Conservation (phyloP, 176 grass and related monocot species). For the Carex parvula region DNA sequence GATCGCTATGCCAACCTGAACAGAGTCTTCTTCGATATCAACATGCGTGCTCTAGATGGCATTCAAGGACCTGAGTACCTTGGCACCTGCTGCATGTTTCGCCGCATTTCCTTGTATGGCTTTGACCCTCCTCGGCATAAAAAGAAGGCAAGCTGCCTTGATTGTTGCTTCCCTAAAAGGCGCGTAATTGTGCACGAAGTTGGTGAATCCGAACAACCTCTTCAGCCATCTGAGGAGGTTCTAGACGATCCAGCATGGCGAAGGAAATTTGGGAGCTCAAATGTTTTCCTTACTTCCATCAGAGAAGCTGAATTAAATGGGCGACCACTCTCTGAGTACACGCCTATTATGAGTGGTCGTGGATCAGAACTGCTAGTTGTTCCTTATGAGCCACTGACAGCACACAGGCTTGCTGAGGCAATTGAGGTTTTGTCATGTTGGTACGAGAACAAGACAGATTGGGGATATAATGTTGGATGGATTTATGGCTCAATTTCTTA, state of each 20-base stretch:
- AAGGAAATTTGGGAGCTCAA: conserved; percentile 25
- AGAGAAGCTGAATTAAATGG: conserved; percentile 24
- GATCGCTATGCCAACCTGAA: conserved; percentile 29
- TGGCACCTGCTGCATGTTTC: conserved; percentile 31
- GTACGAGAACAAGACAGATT: conserved; percentile 28
- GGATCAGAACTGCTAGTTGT: not conserved
- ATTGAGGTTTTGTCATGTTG: conserved; percentile 21
- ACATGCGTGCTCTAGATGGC: conserved; percentile 22
- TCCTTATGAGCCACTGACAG: not conserved
- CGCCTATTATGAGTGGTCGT: conserved; percentile 6
- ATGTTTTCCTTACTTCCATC: conserved; percentile 19
- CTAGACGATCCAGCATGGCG: conserved; percentile 6
- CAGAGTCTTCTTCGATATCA: conserved; percentile 25
- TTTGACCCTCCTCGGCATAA: conserved; percentile 24
- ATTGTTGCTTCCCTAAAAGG: conserved; percentile 24
- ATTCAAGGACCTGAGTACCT: conserved; percentile 30
- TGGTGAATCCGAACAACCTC: conserved; percentile 27
- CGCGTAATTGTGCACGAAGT: not conserved
- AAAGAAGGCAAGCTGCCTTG: conserved; percentile 16
- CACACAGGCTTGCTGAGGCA: conserved; percentile 23
- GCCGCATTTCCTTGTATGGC: conserved; percentile 27
- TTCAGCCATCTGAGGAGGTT: conserved; percentile 17
- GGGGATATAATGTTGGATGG: conserved; percentile 28
- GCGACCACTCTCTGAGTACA: conserved; percentile 7
- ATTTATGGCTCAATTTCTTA: conserved; percentile 24